These are phyloP conservation scores for Arthrobotrys pseudoclavata DNA, from an alignment of 2,329 filamentous ascomycete genomes.

Conservation along the genomic window DNA sequence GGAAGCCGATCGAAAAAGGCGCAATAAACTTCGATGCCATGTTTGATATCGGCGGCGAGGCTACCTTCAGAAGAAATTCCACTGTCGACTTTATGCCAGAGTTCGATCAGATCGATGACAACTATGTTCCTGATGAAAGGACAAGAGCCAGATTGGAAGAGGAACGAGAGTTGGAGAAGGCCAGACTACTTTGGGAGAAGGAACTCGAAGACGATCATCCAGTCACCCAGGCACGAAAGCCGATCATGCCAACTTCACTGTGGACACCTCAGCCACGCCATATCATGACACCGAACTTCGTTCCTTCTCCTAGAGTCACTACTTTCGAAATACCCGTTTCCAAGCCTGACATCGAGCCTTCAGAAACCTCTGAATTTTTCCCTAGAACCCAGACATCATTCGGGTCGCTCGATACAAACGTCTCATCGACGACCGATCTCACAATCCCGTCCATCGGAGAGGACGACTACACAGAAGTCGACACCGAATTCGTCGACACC, in stretches of 20 bases:
- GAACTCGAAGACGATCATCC: constrained; percentile 54
- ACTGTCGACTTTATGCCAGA: constrained; percentile 54
- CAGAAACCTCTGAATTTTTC: constrained; percentile 35
- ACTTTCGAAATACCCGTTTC: constrained; percentile 42
- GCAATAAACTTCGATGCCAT: constrained; percentile 51
- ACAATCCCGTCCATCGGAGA: constrained; percentile 53
- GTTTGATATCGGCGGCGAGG: constrained; percentile 54
- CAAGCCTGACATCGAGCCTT: constrained; percentile 30
- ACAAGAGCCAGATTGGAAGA: constrained; percentile 53
- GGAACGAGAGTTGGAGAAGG: constrained; percentile 53
- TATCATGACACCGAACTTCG: constrained; percentile 54
- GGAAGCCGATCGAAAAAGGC: constrained; percentile 52
- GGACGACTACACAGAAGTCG: constrained; percentile 54
- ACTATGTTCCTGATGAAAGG: constrained; percentile 53
- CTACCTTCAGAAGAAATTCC: constrained; percentile 43
- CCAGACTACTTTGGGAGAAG: constrained; percentile 50
- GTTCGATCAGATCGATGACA: constrained; percentile 57
- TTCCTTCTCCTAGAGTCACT: constrained; percentile 40
- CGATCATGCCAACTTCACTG: constrained; percentile 51
- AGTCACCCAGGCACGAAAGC: constrained; percentile 44
- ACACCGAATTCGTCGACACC: constrained; percentile 53
- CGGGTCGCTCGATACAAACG: constrained; percentile 42
- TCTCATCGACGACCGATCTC: constrained; percentile 40
- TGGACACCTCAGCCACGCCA: constrained; percentile 53
- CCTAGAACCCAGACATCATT: constrained; percentile 52